phyloP scores from a whole-genome alignment of 139 green algal genomes.

The Tetradesmus obliquus region DNA sequence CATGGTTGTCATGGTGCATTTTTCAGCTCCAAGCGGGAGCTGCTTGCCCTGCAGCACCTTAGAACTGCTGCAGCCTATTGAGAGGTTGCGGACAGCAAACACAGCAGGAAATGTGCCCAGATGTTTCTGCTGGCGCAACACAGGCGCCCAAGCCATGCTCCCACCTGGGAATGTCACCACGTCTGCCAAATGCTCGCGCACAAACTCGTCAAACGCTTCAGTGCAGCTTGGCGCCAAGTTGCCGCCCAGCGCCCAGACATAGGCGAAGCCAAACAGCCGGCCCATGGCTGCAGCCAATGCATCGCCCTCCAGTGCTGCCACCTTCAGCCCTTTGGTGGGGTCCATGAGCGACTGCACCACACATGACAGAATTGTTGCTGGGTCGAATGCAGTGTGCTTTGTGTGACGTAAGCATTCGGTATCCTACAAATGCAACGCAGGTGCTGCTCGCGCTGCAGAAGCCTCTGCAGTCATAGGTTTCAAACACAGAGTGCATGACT shows the following conservation, averaged over 20 bases:
- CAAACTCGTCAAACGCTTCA: slow-evolving; percentile 76
- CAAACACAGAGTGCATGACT: neutral
- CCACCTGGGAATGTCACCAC: slow-evolving; percentile 29
- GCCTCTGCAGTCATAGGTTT: neutral
- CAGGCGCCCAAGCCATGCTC: no score
- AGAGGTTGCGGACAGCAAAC: no score
- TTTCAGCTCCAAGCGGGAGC: no score
- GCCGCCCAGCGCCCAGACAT: slow-evolving; percentile 88
- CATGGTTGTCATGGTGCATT: no score
- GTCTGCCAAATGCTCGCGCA: slow-evolving; percentile 37
- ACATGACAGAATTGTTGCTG: neutral
- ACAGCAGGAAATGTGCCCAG: no score
- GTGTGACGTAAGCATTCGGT: neutral
- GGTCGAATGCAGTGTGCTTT: neutral
- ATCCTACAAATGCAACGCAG: neutral
- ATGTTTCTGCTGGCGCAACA: no score
- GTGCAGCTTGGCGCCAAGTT: slow-evolving; percentile 74
- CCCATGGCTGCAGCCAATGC: slow-evolving; percentile 71
- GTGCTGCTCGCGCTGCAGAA: neutral
- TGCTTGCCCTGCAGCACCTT: no score
- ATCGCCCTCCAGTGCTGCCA: slow-evolving; percentile 60
- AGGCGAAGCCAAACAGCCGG: slow-evolving; percentile 83
- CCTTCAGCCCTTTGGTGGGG: slow-evolving; percentile 68
- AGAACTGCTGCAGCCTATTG: no score
- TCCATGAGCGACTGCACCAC: slow-evolving; percentile 72